Conservation (phyloP, 2,329 filamentous ascomycete species). For the Scedosporium dehoogii region DNA sequence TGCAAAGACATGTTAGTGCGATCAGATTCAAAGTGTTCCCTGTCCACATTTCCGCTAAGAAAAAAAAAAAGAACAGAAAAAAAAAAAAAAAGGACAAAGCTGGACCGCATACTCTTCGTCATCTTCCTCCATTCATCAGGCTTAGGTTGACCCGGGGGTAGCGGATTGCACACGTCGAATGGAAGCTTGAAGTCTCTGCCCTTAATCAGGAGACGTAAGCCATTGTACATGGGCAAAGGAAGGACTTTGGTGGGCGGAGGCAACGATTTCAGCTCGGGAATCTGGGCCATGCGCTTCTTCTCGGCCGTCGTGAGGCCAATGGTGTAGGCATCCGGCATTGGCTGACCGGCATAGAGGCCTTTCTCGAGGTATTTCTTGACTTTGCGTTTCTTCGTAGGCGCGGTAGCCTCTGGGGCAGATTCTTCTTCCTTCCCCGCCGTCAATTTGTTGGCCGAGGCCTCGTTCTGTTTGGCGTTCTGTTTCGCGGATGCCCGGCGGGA, state of each 20-base stretch:
- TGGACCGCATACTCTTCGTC: slow-evolving; percentile 62
- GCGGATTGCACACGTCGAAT: slow-evolving; percentile 79
- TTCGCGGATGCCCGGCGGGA: slow-evolving; percentile 25
- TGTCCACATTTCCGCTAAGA: slow-evolving; percentile 6
- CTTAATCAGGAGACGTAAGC: slow-evolving; percentile 58
- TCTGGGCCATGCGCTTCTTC: slow-evolving; percentile 39
- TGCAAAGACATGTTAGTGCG: slow-evolving; percentile 29
- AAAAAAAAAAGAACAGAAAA: not conserved
- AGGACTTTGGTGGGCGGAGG: slow-evolving; percentile 46
- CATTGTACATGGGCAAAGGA: slow-evolving; percentile 70
- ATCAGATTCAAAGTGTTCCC: not conserved
- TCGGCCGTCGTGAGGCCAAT: slow-evolving; percentile 39
- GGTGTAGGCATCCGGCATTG: slow-evolving; percentile 35
- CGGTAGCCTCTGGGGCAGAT: slow-evolving; percentile 17
- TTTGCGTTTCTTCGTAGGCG: slow-evolving; percentile 30
- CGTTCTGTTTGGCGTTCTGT: slow-evolving; percentile 23
- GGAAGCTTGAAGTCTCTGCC: slow-evolving; percentile 82
- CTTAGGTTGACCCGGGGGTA: slow-evolving; percentile 78
- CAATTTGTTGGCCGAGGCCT: slow-evolving; percentile 9
- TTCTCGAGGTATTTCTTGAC: slow-evolving; percentile 71
- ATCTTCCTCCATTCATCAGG: slow-evolving; percentile 89
- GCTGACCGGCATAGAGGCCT: slow-evolving; percentile 81
- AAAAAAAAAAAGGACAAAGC: slow-evolving; percentile 7
- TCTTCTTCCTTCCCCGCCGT: slow-evolving; percentile 13
- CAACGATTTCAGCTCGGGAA: slow-evolving; percentile 36